Evolutionary conservation across 2,329 filamentous ascomycete genomes (phyloP), one percentile per base, ranked within the genome.

Genomic region (Lachnellula subtilissima): DNA sequence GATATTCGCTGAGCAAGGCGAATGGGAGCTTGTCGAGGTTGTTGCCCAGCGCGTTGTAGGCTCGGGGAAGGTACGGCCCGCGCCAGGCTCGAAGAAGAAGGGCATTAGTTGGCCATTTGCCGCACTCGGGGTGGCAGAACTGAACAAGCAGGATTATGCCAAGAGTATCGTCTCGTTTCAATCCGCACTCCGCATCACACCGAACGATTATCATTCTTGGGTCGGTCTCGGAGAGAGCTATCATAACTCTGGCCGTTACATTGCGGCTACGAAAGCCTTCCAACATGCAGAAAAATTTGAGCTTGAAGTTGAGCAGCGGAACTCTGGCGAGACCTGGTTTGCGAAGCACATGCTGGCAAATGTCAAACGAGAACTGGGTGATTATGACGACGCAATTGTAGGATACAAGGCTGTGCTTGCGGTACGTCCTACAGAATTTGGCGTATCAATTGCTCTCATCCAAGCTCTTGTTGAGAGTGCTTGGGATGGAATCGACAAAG

Each of bases 201-300:
- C 92, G 0, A 78, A 86, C 43, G 91, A 97, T 71, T 97, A 97
- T 67, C 88, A 99, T 73, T 96, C 90, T 0, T 99, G 93, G 84
- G 89, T 99, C 23, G 94, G 94, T 1, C 79, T 99, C 1, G 94
- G 93, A n/a, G 94, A 99, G 74, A 96, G 91, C 68, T 99, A 99
- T 68, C 88, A 97, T 69, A 94, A 89, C 64, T 96, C 92, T 15
- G 93, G 94, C 9, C 82, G 93, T 60, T 95, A 95, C 67, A 88
- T 97, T 57, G 93, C 94, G n/a, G 93, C 94, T 0, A 90, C 88
- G 3, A 93, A 94, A 68, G 91, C 94, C 0, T 94, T 97, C 63
- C 78, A 89, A 36, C 88, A 96, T 67, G 94, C 93, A 0, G 86
- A 93, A 68, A 82, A 81, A 53, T 78, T 96, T 4, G 89, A 93